phyloP scores from a whole-genome alignment of 495 filamentous ascomycete species.

The Neohortaea acidophila region DNA sequence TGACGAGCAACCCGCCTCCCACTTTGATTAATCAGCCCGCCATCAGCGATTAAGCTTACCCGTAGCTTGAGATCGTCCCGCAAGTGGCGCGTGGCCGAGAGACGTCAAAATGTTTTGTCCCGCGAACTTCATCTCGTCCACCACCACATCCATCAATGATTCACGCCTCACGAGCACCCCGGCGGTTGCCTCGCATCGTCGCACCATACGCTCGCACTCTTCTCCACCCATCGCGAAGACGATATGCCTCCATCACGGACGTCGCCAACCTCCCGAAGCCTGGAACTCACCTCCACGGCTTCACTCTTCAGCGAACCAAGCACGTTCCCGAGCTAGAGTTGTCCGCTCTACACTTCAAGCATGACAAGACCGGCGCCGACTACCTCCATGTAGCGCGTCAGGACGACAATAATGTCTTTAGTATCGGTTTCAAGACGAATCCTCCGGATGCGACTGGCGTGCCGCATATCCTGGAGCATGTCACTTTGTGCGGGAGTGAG shows the following conservation, averaged over 20 bases:
- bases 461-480: constrained; percentile 95
- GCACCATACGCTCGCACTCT: constrained; percentile 5
- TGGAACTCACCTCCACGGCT: constrained; percentile 80
- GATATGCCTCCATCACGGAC: constrained; percentile 53
- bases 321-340: constrained; percentile 87
- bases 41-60: too few relatives aligned
- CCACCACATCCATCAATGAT: constrained; percentile 7
- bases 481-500: constrained; percentile 89
- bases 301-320: constrained; percentile 74
- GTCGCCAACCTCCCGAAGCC: constrained; percentile 54
- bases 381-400: constrained; percentile 89
- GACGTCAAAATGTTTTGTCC: too few relatives aligned
- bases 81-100: too few relatives aligned
- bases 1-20: too few relatives aligned
- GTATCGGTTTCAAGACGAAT: constrained; percentile 96
- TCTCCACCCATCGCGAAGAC: background rate
- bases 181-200: constrained; percentile 4
- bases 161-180: background rate
- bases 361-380: constrained; percentile 87
- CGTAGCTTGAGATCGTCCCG: too few relatives aligned
- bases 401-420: constrained; percentile 98
- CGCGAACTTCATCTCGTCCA: too few relatives aligned
- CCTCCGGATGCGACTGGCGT: constrained; percentile 91
- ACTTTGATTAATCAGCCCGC: too few relatives aligned
- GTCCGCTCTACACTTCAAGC: constrained; percentile 73